These are phyloP conservation scores for Moringa oleifera DNA, from an alignment of 345 rosid genomes.

Conservation along the genomic window DNA sequence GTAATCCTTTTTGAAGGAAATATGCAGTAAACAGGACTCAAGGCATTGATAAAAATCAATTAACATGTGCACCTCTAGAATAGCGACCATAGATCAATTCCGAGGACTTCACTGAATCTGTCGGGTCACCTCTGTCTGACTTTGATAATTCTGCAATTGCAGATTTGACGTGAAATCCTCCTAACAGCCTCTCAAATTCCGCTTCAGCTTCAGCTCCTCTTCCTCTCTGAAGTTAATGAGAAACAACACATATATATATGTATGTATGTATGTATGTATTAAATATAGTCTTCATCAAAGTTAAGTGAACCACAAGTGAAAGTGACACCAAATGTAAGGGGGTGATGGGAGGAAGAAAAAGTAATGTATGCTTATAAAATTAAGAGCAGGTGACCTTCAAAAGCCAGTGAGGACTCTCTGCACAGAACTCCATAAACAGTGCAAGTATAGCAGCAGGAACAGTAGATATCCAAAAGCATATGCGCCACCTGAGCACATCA, in stretches of 20 bases:
- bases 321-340: too few relatives aligned
- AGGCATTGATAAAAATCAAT: conserved; percentile 13
- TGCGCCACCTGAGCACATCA: conserved; percentile 73
- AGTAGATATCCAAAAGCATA: conserved; percentile 71
- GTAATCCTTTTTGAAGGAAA: conserved; percentile 27
- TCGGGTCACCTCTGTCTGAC: conserved; percentile 66
- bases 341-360: too few relatives aligned
- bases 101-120: conserved; percentile 49
- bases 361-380: not conserved
- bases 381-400: conserved; percentile 53
- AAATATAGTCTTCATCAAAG: too few relatives aligned
- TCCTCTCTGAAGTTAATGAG: conserved; percentile 53
- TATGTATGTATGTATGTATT: too few relatives aligned
- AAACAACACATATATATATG: too few relatives aligned
- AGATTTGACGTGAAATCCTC: conserved; percentile 64
- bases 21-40: not conserved
- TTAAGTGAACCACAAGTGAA: too few relatives aligned
- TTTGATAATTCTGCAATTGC: conserved; percentile 76
- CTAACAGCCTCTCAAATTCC: conserved; percentile 71
- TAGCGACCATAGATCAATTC: conserved; percentile 69
- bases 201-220: conserved; percentile 83
- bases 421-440: conserved; percentile 66
- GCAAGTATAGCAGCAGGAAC: conserved; percentile 77
- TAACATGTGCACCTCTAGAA: conserved; percentile 46
- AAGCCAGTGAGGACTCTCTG: conserved; percentile 98